These are phyloP conservation scores for Fragaria iinumae DNA, from an alignment of 306 rosid species.

Conservation along the genomic window DNA sequence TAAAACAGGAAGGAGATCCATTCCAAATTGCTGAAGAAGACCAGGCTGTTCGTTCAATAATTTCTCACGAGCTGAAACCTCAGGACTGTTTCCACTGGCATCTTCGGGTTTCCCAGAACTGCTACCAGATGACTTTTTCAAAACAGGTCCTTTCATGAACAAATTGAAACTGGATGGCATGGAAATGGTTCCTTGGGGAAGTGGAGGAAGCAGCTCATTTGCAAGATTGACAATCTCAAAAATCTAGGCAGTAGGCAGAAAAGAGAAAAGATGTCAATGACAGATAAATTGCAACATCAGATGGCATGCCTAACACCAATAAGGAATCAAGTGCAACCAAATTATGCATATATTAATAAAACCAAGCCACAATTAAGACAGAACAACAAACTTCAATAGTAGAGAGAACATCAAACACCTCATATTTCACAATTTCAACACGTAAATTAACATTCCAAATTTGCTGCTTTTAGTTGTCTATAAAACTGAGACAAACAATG, in stretches of 20 bases:
- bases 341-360: not conserved
- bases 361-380: not conserved
- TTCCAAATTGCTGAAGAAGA: conserved; percentile 87
- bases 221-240: conserved; percentile 96
- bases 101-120: conserved; percentile 82
- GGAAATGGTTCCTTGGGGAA: conserved; percentile 90
- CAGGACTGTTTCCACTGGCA: conserved; percentile 52
- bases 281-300: not conserved
- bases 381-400: not conserved
- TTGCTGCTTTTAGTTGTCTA: not conserved
- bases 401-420: not conserved
- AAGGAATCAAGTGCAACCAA: not conserved
- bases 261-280: not conserved
- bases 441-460: not conserved
- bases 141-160: conserved; percentile 70
- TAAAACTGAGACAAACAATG: not conserved
- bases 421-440: not conserved
- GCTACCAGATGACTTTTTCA: conserved; percentile 65
- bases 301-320: not conserved
- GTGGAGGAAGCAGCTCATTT: conserved; percentile 93
- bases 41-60: conserved; percentile 86
- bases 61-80: conserved; percentile 87
- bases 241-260: conserved; percentile 45
- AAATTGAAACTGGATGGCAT: conserved; percentile 65
- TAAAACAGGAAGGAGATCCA: conserved; percentile 92